A percentile compares a stretch with the other conserved stretches of the same genome.
Conservation (phyloP, 257 asterid genomes). For the Przewalskia tangutica region DNA sequence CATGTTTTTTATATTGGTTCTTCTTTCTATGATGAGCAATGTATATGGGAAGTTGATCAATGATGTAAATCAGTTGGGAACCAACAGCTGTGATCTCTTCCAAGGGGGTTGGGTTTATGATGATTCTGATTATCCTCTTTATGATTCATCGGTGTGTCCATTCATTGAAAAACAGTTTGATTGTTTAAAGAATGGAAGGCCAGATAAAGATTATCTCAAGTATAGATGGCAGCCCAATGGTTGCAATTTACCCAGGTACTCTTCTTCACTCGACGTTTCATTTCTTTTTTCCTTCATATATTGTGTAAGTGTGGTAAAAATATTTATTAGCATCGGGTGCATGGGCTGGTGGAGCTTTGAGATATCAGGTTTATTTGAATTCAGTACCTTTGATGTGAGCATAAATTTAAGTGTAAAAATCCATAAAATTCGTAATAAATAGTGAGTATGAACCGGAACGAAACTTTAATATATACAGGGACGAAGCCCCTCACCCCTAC, state of each 20-base stretch:
- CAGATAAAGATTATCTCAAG: conserved; percentile 17
- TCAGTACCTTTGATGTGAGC: too few species aligned
- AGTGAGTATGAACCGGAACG: too few species aligned
- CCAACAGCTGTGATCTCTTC: conserved; percentile 15
- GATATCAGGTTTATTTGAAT: too few species aligned
- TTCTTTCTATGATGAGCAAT: not conserved
- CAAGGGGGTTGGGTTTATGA: conserved; percentile 26
- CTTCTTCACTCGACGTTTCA: not conserved
- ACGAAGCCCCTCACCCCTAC: too few species aligned
- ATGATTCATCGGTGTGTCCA: conserved; percentile 13
- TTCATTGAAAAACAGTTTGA: conserved; percentile 21
- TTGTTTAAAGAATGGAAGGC: conserved; percentile 23
- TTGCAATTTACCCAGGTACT: conserved; percentile 25
- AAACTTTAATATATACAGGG: too few species aligned
- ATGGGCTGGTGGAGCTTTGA: too few species aligned
- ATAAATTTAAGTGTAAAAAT: too few species aligned
- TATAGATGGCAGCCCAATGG: conserved; percentile 22
- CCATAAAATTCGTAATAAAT: too few species aligned
- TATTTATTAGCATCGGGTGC: too few species aligned
- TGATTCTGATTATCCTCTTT: conserved; percentile 12
- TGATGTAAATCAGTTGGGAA: not conserved
- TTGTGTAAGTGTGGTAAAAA: not conserved
- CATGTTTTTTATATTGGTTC: not conserved
- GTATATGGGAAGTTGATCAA: conserved; percentile 5
- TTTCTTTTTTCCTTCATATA: not conserved